Evolutionary conservation across 163 green algal species (phyloP).

Genomic region (Picocystis sp.): DNA sequence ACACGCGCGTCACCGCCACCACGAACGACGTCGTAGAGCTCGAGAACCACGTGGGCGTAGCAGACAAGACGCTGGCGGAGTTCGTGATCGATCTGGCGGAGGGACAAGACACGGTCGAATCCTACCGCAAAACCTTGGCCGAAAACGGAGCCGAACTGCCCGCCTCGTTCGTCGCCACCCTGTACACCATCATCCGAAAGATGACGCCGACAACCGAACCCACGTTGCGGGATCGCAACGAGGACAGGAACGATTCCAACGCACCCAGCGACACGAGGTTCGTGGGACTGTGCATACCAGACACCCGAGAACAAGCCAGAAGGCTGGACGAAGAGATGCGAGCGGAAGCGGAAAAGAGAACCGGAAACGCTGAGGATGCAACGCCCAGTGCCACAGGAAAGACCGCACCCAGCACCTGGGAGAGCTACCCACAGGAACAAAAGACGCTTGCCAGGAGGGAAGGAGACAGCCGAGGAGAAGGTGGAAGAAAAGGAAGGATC

Average conservation of each 20-base stretch:
- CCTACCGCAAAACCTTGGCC: conserved; percentile 41
- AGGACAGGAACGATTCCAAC: neutral
- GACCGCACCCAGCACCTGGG: conserved; percentile 5
- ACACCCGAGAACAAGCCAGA: conserved; percentile 58
- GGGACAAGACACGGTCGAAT: conserved; percentile 23
- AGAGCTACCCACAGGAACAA: conserved; percentile 1
- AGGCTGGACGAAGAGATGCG: conserved; percentile 50
- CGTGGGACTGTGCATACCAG: conserved; percentile 47
- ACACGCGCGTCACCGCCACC: too few relatives aligned
- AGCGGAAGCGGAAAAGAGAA: conserved; percentile 18
- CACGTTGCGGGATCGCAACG: neutral
- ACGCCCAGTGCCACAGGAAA: conserved; percentile 1
- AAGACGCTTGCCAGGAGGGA: conserved; percentile 5
- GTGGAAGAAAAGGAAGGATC: too few relatives aligned
- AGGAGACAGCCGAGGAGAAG: too few relatives aligned
- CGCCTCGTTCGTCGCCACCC: conserved; percentile 34
- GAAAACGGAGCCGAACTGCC: conserved; percentile 47
- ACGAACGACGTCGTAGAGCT: conserved; percentile 42
- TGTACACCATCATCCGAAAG: conserved; percentile 53
- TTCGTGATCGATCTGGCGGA: conserved; percentile 76
- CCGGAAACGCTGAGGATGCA: neutral
- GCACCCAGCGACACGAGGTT: conserved; percentile 11
- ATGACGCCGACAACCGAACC: conserved; percentile 14
- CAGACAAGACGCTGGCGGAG: conserved; percentile 78
- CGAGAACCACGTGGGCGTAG: conserved; percentile 77